Evolutionary conservation across 2,329 filamentous ascomycete species (phyloP).

Genomic region (Fusarium sororula): DNA sequence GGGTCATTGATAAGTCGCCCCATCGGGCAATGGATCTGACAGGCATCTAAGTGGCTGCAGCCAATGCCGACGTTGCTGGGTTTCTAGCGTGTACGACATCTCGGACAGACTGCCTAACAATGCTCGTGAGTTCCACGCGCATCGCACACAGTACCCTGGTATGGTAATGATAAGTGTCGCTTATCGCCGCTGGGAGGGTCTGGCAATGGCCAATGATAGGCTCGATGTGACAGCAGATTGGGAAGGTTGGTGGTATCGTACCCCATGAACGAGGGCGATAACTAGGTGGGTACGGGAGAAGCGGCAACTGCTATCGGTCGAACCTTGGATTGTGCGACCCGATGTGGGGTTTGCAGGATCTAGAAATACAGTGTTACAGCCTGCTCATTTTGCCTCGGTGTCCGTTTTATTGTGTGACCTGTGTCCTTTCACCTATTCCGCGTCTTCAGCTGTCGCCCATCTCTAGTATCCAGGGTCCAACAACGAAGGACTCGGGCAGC

Average conservation of each 20-base stretch:
- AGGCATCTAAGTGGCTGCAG: not conserved
- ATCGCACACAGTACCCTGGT: not conserved
- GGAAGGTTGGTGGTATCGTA: not conserved
- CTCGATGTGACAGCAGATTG: not conserved
- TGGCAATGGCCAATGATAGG: not conserved
- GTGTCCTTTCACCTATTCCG: not conserved
- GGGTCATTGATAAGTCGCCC: not conserved
- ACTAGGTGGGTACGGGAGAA: constrained; percentile 1
- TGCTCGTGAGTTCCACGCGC: not conserved
- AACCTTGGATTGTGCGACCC: not conserved
- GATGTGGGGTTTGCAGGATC: not conserved
- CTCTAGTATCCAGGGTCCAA: not conserved
- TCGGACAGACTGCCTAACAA: not conserved
- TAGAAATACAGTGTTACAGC: not conserved
- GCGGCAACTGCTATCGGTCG: constrained; percentile 2
- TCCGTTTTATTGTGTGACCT: not conserved
- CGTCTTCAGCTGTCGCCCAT: not conserved
- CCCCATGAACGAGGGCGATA: not conserved
- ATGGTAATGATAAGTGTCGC: not conserved
- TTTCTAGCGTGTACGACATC: not conserved
- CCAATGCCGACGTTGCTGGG: not conserved
- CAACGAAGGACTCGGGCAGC: not conserved
- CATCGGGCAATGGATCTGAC: not conserved
- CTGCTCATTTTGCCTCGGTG: not conserved
- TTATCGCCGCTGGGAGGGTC: not conserved